Base-by-base conservation (phyloP, 2,329 filamentous ascomycete species). In the Botrytis aclada region DNA sequence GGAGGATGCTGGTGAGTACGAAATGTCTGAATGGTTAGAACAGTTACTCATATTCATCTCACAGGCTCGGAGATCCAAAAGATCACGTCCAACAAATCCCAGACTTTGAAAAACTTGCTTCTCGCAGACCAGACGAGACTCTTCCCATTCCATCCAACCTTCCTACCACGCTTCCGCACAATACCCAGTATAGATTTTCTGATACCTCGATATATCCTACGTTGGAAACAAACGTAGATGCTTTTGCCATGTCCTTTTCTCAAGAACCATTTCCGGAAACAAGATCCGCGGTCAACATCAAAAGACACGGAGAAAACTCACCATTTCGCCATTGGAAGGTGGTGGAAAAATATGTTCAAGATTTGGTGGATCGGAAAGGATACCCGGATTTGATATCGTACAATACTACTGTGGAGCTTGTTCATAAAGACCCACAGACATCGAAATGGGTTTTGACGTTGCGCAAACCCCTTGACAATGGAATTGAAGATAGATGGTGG, bases 181-280 rank as follows among this genome's bases (percentile, higher is more conserved):
- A 81, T 20, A 73, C 78, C 1, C 83, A 84, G 72, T 83, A 85
- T 29, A 85, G 88, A 3, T 89, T 86, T 77, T 81, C 83, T 20
- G 88, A 90, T 74, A 88, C 88, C 0, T 87, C 87, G 0, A 84
- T 91, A 29, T 91, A 91, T 75, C 87, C 88, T 0, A 86, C 87
- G 32, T 81, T 92, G n/a, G 88, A 92, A 78, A 92, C 89, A 4
- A 92, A 92, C 75, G 86, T 92, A 61, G 85, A 88, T 74, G 83
- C 83, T 9, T 77, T 85, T 2, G 83, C 88, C 0, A 92, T 92
- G 90, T 83, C 85, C 25, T 92, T 88, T 79, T 86, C 84, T 0
- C 84, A 88, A 74, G 88, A 90, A 71, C 82, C 84, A 0, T 87
- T 90, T 22, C 85, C 88, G 0, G 78, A 79, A 0, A 80, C 83